These are phyloP conservation scores for Penicillium chermesinum DNA, from an alignment of 495 filamentous ascomycete genomes.

Conservation along the genomic window DNA sequence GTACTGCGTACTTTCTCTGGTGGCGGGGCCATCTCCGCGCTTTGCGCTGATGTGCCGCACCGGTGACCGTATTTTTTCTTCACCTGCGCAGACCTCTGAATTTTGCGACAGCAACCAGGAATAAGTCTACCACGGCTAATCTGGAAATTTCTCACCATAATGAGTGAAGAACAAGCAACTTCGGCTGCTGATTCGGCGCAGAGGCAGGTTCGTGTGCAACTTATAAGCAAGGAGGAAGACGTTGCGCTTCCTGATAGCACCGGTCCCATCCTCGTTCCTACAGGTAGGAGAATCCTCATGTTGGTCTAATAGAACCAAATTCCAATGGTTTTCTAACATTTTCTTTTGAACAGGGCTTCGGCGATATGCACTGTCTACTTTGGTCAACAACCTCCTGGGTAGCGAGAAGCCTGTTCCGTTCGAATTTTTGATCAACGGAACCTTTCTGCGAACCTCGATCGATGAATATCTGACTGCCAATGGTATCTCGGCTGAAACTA, in stretches of 20 bases:
- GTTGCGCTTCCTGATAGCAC: conserved; percentile 57
- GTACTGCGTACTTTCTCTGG: too few species aligned
- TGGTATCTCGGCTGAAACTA: conserved; percentile 83
- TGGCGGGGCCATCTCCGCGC: conserved; percentile 33
- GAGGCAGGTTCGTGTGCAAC: conserved; percentile 56
- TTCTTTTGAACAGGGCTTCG: conserved; percentile 56
- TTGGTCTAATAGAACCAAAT: background rate
- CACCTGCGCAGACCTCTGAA: conserved; percentile 25
- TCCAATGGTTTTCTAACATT: conserved; percentile 8
- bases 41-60: conserved; percentile 43
- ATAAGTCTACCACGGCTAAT: conserved; percentile 13
- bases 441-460: conserved; percentile 80
- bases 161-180: conserved; percentile 27
- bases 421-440: conserved; percentile 91
- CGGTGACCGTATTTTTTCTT: conserved; percentile 46
- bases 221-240: conserved; percentile 54
- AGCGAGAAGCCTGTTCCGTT: conserved; percentile 78
- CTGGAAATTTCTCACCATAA: conserved; percentile 18
- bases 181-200: conserved; percentile 29
- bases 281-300: conserved; percentile 42
- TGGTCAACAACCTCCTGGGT: conserved; percentile 87
- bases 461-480: conserved; percentile 82
- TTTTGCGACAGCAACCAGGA: conserved; percentile 28
- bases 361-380: conserved; percentile 83
- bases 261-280: conserved; percentile 59